These are phyloP conservation scores for Coniella vitis DNA, from an alignment of 2,329 filamentous ascomycete genomes.

Conservation along the genomic window DNA sequence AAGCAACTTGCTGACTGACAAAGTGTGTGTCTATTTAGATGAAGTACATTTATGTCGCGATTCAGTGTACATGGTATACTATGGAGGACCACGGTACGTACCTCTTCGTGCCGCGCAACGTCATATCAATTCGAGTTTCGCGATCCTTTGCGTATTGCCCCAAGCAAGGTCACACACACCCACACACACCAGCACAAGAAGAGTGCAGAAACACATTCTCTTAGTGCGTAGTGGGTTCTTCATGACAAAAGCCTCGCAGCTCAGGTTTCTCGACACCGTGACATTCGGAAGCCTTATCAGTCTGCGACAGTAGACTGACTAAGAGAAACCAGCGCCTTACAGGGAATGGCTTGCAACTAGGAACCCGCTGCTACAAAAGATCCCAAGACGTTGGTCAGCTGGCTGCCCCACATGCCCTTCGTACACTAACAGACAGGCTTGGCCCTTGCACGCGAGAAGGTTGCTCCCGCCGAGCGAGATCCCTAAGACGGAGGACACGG, in stretches of 20 bases:
- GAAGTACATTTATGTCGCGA: too few species aligned
- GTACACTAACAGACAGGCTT: slow-evolving; percentile 1
- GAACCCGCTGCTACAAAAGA: neutral
- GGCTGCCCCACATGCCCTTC: neutral
- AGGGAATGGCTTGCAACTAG: too few species aligned
- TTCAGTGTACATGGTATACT: too few species aligned
- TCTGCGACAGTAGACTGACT: neutral
- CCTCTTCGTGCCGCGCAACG: slow-evolving; percentile 15
- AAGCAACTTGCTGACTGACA: too few species aligned
- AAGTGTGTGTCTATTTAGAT: too few species aligned
- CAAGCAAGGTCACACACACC: too few species aligned
- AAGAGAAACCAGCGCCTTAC: neutral
- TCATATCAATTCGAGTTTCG: slow-evolving; percentile 4
- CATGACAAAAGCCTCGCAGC: too few species aligned
- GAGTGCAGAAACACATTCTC: too few species aligned
- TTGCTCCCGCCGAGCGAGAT: slow-evolving; percentile 4
- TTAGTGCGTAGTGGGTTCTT: neutral
- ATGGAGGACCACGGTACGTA: too few species aligned
- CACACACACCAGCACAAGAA: too few species aligned
- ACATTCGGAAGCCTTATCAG: neutral
- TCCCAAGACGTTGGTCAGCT: neutral
- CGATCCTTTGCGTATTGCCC: too few species aligned
- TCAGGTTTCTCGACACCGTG: neutral
- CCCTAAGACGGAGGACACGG: neutral
- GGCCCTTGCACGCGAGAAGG: slow-evolving; percentile 2